phyloP scores from a whole-genome alignment of 306 rosid species.

The Sphenostylis stenocarpa region DNA sequence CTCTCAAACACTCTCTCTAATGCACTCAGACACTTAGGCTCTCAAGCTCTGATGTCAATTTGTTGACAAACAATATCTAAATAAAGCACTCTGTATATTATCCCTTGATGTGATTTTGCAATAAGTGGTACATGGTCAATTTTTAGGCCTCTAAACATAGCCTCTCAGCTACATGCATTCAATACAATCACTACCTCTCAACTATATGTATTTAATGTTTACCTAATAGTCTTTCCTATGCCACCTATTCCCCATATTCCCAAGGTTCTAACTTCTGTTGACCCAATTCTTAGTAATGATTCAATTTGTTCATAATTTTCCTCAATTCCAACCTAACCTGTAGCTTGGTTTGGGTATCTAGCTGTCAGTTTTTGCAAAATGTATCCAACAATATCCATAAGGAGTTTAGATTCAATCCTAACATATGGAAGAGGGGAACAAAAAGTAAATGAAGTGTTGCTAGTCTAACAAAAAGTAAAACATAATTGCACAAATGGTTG shows the following conservation, averaged over 20 bases:
- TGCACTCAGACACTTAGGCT: too few relatives aligned
- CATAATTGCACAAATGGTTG: not conserved
- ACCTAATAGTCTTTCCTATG: too few relatives aligned
- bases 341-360: not conserved
- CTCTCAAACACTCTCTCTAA: too few relatives aligned
- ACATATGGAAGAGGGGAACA: not conserved
- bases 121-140: too few relatives aligned
- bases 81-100: too few relatives aligned
- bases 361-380: not conserved
- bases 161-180: too few relatives aligned
- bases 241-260: slow-evolving; percentile 34
- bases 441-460: not conserved
- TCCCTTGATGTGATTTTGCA: too few relatives aligned
- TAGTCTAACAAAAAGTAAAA: not conserved
- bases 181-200: too few relatives aligned
- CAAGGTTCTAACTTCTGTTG: not conserved
- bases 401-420: not conserved
- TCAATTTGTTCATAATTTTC: not conserved
- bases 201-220: too few relatives aligned
- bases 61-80: too few relatives aligned
- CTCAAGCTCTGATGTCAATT: too few relatives aligned
- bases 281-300: not conserved
- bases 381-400: not conserved
- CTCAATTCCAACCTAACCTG: not conserved
- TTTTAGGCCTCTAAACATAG: too few relatives aligned